Conservation (phyloP, 225 moss, liverwort and hornwort genomes). For the Bryum argenteum region DNA sequence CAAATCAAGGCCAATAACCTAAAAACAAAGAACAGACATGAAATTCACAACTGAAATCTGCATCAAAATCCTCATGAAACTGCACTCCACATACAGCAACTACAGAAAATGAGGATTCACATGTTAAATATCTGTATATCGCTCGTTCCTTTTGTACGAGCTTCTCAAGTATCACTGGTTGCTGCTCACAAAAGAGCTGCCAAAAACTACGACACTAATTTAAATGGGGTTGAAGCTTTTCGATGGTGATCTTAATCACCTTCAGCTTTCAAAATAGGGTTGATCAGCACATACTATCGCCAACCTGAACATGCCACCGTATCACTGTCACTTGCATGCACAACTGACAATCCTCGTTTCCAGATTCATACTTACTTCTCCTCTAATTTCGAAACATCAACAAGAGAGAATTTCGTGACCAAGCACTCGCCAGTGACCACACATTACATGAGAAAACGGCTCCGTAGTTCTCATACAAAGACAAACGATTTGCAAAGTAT, state of each 20-base stretch:
- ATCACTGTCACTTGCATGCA: not conserved
- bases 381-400: not conserved
- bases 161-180: conserved; percentile 16
- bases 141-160: conserved; percentile 17
- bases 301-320: conserved; percentile 56
- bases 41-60: too few relatives aligned
- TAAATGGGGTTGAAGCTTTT: not conserved
- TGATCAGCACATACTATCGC: conserved; percentile 84
- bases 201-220: conserved; percentile 24
- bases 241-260: conserved; percentile 51
- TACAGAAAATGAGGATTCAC: conserved; percentile 11
- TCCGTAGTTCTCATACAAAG: not conserved
- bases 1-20: too few relatives aligned
- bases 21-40: too few relatives aligned
- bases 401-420: not conserved
- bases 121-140: not conserved
- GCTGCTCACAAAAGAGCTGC: conserved; percentile 22
- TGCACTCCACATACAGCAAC: not conserved
- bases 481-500: not conserved
- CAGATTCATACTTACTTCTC: not conserved
- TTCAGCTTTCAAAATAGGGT: conserved; percentile 75
- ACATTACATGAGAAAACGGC: not conserved
- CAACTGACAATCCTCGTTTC: not conserved
- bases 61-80: not conserved
- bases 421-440: not conserved